Conservation (phyloP, 2,329 filamentous ascomycete species). For the Alternaria solani region DNA sequence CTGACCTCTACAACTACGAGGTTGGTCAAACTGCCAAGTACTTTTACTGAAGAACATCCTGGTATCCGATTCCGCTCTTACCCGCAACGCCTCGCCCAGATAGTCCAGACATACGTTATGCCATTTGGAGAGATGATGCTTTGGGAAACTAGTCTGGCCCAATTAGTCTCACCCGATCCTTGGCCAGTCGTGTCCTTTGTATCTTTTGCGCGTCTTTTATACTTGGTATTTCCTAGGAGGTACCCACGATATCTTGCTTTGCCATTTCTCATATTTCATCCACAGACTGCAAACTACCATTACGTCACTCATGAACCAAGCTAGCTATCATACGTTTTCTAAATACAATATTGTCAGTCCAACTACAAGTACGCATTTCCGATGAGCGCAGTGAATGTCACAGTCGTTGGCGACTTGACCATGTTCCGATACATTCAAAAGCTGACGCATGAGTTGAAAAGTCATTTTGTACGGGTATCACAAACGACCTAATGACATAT, state of each 20-base stretch:
- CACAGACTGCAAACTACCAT: neutral
- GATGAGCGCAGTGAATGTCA: neutral
- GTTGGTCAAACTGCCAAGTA: slow-evolving; percentile 28
- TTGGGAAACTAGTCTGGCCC: neutral
- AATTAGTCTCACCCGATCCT: neutral
- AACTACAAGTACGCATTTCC: neutral
- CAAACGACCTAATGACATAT: neutral
- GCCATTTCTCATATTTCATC: neutral
- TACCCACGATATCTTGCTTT: neutral
- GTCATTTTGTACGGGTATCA: slow-evolving; percentile 5
- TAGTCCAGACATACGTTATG: neutral
- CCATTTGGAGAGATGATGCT: neutral
- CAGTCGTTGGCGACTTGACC: neutral
- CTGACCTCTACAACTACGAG: slow-evolving; percentile 31
- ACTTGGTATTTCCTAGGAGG: neutral
- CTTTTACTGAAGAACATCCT: slow-evolving; percentile 19
- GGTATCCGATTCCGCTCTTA: neutral
- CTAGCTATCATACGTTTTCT: slow-evolving; percentile 7
- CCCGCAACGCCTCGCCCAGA: neutral
- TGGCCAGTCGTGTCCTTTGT: neutral
- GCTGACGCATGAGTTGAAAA: neutral
- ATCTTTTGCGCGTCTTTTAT: neutral
- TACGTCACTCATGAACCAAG: neutral
- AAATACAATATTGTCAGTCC: neutral
- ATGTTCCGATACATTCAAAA: neutral